A percentile compares a stretch with the other conserved stretches of the same genome.
phyloP scores from a whole-genome alignment of 1,284 basidiomycete genomes.

The Cutaneotrichosporon sp. region DNA sequence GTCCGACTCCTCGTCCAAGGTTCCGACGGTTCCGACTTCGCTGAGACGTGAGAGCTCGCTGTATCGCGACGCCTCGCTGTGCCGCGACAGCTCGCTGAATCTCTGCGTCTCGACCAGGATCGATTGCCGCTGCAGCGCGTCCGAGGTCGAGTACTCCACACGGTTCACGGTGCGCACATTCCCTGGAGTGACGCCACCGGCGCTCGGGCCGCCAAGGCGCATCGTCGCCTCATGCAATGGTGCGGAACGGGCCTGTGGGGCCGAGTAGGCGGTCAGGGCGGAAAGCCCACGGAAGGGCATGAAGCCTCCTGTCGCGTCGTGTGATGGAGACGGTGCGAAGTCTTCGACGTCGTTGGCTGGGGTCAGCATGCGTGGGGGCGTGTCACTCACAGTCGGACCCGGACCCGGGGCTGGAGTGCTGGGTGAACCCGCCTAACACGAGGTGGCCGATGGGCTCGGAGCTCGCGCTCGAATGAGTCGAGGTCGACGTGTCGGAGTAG shows the following conservation, averaged over 20 bases:
- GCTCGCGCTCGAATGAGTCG: background rate
- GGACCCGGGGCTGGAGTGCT: background rate
- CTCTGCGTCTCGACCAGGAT: constrained; percentile 10
- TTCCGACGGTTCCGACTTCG: constrained; percentile 2
- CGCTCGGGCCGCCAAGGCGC: background rate
- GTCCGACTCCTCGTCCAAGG: constrained; percentile 1
- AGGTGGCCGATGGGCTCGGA: background rate
- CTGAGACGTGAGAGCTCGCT: background rate
- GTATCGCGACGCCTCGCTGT: background rate
- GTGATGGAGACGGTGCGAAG: background rate
- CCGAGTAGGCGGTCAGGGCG: background rate
- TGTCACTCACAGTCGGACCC: background rate
- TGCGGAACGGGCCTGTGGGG: background rate
- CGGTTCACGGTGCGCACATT: constrained; percentile 8
- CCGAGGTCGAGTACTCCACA: constrained; percentile 3
- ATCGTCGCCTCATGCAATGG: background rate
- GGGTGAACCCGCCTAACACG: background rate
- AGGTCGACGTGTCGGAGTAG: background rate
- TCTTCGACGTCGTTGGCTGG: background rate
- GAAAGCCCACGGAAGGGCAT: background rate
- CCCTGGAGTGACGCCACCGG: background rate
- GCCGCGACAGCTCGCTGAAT: constrained; percentile 6
- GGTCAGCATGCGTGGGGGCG: background rate
- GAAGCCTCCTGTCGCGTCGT: background rate
- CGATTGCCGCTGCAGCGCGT: constrained; percentile 12